These are phyloP conservation scores for Ceriops decandra DNA, from an alignment of 345 rosid species.

Conservation along the genomic window DNA sequence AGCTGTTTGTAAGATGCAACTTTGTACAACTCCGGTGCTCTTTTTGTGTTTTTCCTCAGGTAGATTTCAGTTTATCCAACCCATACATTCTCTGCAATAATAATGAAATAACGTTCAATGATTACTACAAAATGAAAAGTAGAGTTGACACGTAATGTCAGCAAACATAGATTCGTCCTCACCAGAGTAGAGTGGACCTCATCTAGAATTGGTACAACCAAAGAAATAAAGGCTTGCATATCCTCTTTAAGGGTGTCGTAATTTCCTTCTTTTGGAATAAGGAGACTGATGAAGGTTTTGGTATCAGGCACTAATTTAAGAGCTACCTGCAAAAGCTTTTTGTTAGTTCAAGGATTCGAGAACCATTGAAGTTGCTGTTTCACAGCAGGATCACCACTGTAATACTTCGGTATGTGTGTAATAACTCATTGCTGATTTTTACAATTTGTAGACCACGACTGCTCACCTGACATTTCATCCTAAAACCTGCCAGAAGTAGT, in stretches of 20 bases:
- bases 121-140: background rate
- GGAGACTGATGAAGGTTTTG: slow-evolving; percentile 51
- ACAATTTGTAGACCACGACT: too few relatives aligned
- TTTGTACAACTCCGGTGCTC: background rate
- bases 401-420: background rate
- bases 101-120: background rate
- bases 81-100: slow-evolving; percentile 50
- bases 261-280: slow-evolving; percentile 51
- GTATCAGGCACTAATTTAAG: slow-evolving; percentile 68
- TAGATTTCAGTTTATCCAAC: slow-evolving; percentile 58
- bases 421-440: background rate
- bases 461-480: too few relatives aligned
- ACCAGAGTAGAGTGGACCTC: slow-evolving; percentile 66
- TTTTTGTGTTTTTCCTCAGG: slow-evolving; percentile 22
- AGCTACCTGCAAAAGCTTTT: slow-evolving; percentile 49
- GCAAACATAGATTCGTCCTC: slow-evolving; percentile 8
- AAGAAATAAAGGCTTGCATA: slow-evolving; percentile 47
- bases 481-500: too few relatives aligned
- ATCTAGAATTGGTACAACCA: slow-evolving; percentile 54
- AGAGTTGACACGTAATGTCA: background rate
- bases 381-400: background rate
- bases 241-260: slow-evolving; percentile 51
- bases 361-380: background rate
- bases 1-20: slow-evolving; percentile 9
- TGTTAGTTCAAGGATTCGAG: background rate